Evolutionary conservation across 768 basidiomycete species (phyloP).

Genomic region (Boletus tomentosulus): DNA sequence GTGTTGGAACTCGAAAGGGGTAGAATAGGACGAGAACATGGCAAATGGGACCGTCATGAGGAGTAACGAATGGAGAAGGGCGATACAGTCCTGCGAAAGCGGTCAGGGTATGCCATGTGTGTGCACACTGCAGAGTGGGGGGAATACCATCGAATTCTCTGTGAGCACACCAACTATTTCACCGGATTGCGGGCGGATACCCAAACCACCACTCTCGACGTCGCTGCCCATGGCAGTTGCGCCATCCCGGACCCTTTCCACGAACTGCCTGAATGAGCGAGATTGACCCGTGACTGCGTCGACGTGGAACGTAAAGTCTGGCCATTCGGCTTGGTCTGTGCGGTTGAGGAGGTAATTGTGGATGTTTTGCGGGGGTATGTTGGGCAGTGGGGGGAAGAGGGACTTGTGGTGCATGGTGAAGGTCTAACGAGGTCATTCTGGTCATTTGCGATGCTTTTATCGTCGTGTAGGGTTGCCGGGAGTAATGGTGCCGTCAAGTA

Average conservation of each 20-base stretch:
- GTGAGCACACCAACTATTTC: conserved; percentile 69
- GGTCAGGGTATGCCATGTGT: neutral
- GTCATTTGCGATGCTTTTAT: neutral
- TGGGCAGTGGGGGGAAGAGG: conserved; percentile 49
- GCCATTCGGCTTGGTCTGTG: conserved; percentile 50
- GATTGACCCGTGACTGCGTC: conserved; percentile 49
- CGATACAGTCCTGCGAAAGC: conserved; percentile 48
- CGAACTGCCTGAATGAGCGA: conserved; percentile 45
- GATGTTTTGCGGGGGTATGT: conserved; percentile 47
- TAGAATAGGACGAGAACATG: conserved; percentile 51
- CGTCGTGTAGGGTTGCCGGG: neutral
- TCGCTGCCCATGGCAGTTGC: conserved; percentile 55
- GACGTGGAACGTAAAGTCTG: conserved; percentile 53
- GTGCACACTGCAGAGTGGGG: neutral
- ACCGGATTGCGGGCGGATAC: conserved; percentile 40
- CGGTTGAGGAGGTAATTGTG: conserved; percentile 53
- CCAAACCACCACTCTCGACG: conserved; percentile 50
- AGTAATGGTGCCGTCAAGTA: neutral
- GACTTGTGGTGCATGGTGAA: conserved; percentile 54
- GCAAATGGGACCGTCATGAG: conserved; percentile 49
- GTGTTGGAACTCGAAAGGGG: conserved; percentile 52
- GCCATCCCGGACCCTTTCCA: conserved; percentile 47
- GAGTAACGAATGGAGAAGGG: conserved; percentile 47
- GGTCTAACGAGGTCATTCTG: neutral
- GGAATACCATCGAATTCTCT: conserved; percentile 59